A percentile compares a stretch with the other conserved stretches of the same genome.
Evolutionary conservation across 352 stramenopile genomes (phyloP).

Genomic region (Pythium biforme): DNA sequence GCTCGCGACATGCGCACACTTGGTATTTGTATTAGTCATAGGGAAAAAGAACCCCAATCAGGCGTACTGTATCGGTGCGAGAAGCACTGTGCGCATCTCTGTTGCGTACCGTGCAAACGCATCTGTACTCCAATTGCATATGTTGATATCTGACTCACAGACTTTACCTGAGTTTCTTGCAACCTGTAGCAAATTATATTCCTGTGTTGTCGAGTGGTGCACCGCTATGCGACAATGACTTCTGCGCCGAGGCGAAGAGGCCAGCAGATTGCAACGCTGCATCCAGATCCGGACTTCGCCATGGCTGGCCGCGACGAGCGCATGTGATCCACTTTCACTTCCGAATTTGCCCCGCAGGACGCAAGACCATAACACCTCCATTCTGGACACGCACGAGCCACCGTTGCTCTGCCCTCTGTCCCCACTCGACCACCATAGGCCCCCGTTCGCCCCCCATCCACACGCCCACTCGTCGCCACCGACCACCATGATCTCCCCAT

Average conservation of each 20-base stretch:
- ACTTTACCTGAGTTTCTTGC: background rate
- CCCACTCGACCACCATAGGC: background rate
- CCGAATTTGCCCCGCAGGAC: background rate
- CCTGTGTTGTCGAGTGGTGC: background rate
- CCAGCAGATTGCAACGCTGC: background rate
- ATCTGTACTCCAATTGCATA: no score
- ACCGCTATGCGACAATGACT: background rate
- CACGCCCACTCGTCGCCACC: background rate
- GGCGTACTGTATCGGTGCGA: background rate
- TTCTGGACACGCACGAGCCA: background rate
- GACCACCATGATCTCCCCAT: background rate
- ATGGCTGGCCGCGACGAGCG: background rate
- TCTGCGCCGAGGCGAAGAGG: background rate
- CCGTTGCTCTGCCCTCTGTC: background rate
- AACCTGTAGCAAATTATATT: background rate
- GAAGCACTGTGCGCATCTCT: background rate
- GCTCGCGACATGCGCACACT: background rate
- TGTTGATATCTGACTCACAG: background rate
- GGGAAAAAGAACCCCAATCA: background rate
- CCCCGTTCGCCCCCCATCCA: background rate
- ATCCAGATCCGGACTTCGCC: background rate
- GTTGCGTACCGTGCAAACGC: no score
- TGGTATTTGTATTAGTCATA: background rate
- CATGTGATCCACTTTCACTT: background rate
- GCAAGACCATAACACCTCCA: background rate